Conservation (phyloP, 169 alveolate species). For the Plasmodium relictum region DNA sequence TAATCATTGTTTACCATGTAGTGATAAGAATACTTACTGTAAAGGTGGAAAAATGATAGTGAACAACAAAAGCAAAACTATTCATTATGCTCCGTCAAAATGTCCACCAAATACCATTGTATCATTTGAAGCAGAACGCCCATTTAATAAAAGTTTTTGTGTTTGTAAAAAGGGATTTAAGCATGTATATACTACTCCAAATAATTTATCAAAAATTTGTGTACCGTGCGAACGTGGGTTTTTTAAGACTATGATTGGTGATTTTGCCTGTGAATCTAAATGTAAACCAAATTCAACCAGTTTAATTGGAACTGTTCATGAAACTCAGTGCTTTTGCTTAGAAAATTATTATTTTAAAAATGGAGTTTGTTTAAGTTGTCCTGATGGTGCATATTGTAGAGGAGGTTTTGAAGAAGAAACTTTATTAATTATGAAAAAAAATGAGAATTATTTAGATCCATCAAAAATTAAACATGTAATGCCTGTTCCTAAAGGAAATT, state of each 20-base stretch:
- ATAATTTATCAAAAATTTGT: conserved; percentile 76
- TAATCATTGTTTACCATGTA: conserved; percentile 85
- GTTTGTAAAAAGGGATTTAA: conserved; percentile 70
- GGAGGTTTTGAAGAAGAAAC: conserved; percentile 82
- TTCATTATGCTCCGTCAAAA: conserved; percentile 81
- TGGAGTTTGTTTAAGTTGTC: conserved; percentile 80
- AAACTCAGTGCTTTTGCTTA: conserved; percentile 83
- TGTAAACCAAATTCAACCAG: conserved; percentile 81
- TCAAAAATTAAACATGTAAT: conserved; percentile 79
- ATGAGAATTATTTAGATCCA: conserved; percentile 68
- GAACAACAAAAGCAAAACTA: conserved; percentile 67
- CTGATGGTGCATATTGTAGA: conserved; percentile 82
- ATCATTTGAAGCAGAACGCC: conserved; percentile 87
- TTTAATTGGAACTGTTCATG: conserved; percentile 78
- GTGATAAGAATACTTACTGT: conserved; percentile 82
- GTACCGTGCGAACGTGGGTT: conserved; percentile 81
- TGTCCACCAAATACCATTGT: conserved; percentile 88
- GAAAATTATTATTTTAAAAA: conserved; percentile 79
- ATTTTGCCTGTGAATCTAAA: conserved; percentile 79
- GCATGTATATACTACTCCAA: conserved; percentile 47
- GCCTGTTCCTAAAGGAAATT: conserved; percentile 81
- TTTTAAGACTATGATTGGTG: conserved; percentile 82
- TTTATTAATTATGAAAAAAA: conserved; percentile 41
- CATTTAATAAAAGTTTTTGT: conserved; percentile 74
- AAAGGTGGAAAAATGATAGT: conserved; percentile 87